Conservation (phyloP, 208 protist species). For the Crithidia fasciculata region DNA sequence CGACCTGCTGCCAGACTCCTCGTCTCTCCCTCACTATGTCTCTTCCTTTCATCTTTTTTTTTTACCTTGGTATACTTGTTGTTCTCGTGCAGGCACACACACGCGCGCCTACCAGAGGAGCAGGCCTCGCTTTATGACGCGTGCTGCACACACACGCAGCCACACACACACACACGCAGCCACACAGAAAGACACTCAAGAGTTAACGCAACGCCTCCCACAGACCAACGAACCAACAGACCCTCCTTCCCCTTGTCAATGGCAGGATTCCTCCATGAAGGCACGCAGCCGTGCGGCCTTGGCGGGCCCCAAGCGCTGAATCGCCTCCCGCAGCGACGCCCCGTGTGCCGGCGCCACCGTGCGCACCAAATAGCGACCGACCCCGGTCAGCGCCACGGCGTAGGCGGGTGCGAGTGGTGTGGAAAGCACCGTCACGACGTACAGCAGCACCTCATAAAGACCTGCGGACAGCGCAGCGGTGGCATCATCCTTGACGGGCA, state of each 20-base stretch:
- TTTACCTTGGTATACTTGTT: too few relatives aligned
- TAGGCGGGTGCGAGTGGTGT: conserved; percentile 3
- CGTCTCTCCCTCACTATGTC: too few relatives aligned
- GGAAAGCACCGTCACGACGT: conserved; percentile 44
- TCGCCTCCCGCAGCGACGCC: conserved; percentile 45
- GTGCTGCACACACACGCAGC: too few relatives aligned
- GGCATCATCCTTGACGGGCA: neutral
- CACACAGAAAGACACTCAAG: too few relatives aligned
- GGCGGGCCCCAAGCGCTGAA: conserved; percentile 46
- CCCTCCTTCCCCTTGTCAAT: neutral
- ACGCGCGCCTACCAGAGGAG: too few relatives aligned
- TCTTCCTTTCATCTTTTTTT: too few relatives aligned
- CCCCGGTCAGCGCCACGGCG: conserved; percentile 32
- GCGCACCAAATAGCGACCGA: conserved; percentile 45
- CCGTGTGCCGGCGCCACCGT: conserved; percentile 39
- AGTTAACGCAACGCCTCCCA: too few relatives aligned
- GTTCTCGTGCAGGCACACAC: too few relatives aligned
- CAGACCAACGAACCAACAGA: too few relatives aligned
- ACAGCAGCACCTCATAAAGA: conserved; percentile 24
- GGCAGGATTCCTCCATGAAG: conserved; percentile 71
- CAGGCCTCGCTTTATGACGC: too few relatives aligned
- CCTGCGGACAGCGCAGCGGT: conserved; percentile 6
- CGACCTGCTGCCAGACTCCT: too few relatives aligned
- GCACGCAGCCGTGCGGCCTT: conserved; percentile 50
- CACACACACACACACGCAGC: too few relatives aligned